These are phyloP conservation scores for Candida silvatica DNA, from an alignment of 805 yeast species.

Conservation along the genomic window DNA sequence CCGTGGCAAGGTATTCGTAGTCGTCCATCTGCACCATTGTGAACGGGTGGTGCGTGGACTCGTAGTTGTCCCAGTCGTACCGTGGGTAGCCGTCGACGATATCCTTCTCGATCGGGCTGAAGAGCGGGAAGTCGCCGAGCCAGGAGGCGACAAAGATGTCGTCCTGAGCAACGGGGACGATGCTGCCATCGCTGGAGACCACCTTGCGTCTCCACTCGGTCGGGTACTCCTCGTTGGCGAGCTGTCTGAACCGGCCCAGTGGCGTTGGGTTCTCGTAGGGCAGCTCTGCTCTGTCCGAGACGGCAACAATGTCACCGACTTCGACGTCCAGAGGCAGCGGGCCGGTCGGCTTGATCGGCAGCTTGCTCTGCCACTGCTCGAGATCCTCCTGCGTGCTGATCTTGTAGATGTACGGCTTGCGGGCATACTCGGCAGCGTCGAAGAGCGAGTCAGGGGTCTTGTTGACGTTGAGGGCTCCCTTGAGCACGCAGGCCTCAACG, in stretches of 20 bases:
- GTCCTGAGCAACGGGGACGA: constrained; percentile 9
- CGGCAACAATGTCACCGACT: constrained; percentile 69
- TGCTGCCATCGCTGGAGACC: constrained; percentile 11
- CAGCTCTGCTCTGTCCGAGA: constrained; percentile 59
- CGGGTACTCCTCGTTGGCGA: constrained; percentile 53
- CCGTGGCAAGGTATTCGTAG: constrained; percentile 40
- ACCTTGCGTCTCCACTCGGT: constrained; percentile 35
- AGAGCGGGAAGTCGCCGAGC: constrained; percentile 91
- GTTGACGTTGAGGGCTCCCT: constrained; percentile 29
- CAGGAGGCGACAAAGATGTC: constrained; percentile 59
- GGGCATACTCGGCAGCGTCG: constrained; percentile 37
- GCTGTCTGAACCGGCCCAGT: constrained; percentile 74
- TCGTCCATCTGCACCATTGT: constrained; percentile 81
- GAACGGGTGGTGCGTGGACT: constrained; percentile 94
- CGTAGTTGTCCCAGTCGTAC: constrained; percentile 40
- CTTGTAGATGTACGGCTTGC: constrained; percentile 51
- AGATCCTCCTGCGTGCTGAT: constrained; percentile 35
- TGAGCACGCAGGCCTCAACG: constrained; percentile 65
- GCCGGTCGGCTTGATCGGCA: constrained; percentile 9
- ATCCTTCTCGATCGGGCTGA: constrained; percentile 57
- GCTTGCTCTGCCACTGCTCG: constrained; percentile 32
- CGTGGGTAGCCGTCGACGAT: constrained; percentile 39
- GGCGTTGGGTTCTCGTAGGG: constrained; percentile 95
- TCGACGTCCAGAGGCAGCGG: constrained; percentile 33
- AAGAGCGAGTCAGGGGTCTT: constrained; percentile 28